Percentiles rank a stretch among this genome's conserved stretches.
These are phyloP conservation scores for Smithsoniella earleae DNA, from an alignment of 163 green algal species.

Conservation along the genomic window DNA sequence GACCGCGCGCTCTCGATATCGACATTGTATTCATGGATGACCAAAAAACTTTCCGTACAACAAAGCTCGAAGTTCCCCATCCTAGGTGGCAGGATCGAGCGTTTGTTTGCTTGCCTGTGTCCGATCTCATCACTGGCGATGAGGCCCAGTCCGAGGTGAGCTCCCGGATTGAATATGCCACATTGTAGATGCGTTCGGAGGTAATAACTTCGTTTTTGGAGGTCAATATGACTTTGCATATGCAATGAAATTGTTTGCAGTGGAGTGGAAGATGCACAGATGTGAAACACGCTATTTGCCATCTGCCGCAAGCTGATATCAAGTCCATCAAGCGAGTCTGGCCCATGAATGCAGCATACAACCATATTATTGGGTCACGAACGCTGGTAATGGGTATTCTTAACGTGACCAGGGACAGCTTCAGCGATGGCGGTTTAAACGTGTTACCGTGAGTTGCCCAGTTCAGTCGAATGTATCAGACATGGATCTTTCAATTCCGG, in stretches of 20 bases:
- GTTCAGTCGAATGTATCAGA: no score
- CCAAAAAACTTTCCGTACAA: no score
- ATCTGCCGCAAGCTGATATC: conserved; percentile 36
- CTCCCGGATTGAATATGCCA: no score
- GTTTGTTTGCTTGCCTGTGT: conserved; percentile 72
- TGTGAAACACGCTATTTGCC: conserved; percentile 34
- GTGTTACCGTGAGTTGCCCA: no score
- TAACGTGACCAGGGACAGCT: conserved; percentile 90
- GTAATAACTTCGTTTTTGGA: no score
- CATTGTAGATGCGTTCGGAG: no score
- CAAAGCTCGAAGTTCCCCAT: conserved; percentile 72
- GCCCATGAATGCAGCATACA: background rate
- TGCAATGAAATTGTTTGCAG: no score
- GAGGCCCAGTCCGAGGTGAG: no score
- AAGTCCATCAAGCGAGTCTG: background rate
- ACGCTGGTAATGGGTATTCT: conserved; percentile 88
- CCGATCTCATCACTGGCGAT: conserved; percentile 51
- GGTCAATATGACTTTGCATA: no score
- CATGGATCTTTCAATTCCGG: no score
- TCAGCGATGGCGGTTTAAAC: conserved; percentile 67
- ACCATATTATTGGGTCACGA: conserved; percentile 35
- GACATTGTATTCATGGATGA: conserved; percentile 93
- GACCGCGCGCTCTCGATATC: conserved; percentile 84
- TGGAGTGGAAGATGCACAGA: background rate
- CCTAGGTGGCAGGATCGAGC: conserved; percentile 70